Percentiles rank a stretch among this genome's conserved stretches.
These are phyloP conservation scores for Phragmites australis DNA, from an alignment of 176 grass and related monocot genomes.

Conservation along the genomic window DNA sequence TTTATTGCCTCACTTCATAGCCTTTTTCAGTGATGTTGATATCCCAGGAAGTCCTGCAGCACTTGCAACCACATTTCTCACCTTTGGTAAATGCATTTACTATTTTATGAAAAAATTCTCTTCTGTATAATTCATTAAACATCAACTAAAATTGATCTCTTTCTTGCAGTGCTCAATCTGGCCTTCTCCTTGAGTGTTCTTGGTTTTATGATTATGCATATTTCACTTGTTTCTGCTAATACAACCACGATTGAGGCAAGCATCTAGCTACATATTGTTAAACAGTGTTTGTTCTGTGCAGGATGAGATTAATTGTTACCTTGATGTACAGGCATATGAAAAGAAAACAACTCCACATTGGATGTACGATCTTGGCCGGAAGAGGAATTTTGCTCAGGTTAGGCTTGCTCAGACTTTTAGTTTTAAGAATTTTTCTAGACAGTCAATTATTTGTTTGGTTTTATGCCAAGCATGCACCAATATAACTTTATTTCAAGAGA, in stretches of 20 bases:
- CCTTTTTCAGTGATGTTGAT: slow-evolving; percentile 87
- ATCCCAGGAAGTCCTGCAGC: slow-evolving; percentile 84
- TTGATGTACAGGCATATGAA: slow-evolving; percentile 72
- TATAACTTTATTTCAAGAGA: background rate
- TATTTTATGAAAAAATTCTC: background rate
- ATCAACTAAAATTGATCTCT: slow-evolving; percentile 26
- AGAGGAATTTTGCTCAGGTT: slow-evolving; percentile 96
- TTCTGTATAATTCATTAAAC: background rate
- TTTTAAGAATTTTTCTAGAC: slow-evolving; percentile 21
- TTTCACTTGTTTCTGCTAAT: slow-evolving; percentile 84
- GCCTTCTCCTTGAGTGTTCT: slow-evolving; percentile 82
- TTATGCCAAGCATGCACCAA: background rate
- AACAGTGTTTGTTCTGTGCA: slow-evolving; percentile 15
- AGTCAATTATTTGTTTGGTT: background rate
- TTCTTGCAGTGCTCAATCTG: slow-evolving; percentile 69
- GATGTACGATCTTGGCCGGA: slow-evolving; percentile 90
- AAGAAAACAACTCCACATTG: slow-evolving; percentile 90
- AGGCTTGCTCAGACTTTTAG: slow-evolving; percentile 15
- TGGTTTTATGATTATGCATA: slow-evolving; percentile 96
- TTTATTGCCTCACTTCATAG: slow-evolving; percentile 87
- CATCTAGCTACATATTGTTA: background rate
- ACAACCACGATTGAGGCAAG: slow-evolving; percentile 84
- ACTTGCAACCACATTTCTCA: slow-evolving; percentile 93
- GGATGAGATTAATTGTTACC: slow-evolving; percentile 22
- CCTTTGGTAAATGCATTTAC: slow-evolving; percentile 66